Base-by-base conservation (phyloP, 1,284 basidiomycete genomes). In the Gyrodon tennesseensis region DNA sequence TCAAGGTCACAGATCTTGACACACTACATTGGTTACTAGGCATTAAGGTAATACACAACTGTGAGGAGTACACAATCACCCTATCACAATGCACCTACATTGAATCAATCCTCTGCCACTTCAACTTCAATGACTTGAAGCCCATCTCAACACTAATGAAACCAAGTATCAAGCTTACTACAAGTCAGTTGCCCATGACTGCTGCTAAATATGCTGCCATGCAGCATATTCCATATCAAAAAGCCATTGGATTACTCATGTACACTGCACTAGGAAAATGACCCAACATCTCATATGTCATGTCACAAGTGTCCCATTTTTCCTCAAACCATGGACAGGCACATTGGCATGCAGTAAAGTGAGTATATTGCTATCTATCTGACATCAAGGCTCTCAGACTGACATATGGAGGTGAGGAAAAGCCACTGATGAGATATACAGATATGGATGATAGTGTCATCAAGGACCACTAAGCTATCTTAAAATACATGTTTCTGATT, bases 381-480 rank as follows among this genome's bases (percentile, higher is more conserved):
- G 48, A 27, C 1, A 49, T 16, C 0, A 27, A 27, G 7, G 7
- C 12, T 3, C 12, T 48, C 5, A 7, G 11, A 7, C 46, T 48
- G 1, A 48, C 16, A 8, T 48, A 48, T 13, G 8, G 46, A 48
- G 46, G 46, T 12, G 37, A 13, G 16, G 15, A 39, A 16, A 39
- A 39, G 3, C 37, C 37, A 3, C 5, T 39, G 4, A 13, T 16
- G 2, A 15, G 37, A 9, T 49, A 49, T 9, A 49, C 25, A 3
- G 5, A 49, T 7, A 9, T 18, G 7, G 48, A 49, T 19, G 25
- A 27, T 7, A 49, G 49, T 21, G 16, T 29, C 5, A 29, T 21
- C 5, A 65, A 74, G 40, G 65, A 78, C 43, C 19, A 69, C 1
- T 63, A 13, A 31, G 37, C 37, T 13, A 37, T 37, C 8, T 37